A percentile compares a stretch with the other conserved stretches of the same genome.
Evolutionary conservation across 768 basidiomycete species (phyloP).

Genomic region (Tulasnella sp.): DNA sequence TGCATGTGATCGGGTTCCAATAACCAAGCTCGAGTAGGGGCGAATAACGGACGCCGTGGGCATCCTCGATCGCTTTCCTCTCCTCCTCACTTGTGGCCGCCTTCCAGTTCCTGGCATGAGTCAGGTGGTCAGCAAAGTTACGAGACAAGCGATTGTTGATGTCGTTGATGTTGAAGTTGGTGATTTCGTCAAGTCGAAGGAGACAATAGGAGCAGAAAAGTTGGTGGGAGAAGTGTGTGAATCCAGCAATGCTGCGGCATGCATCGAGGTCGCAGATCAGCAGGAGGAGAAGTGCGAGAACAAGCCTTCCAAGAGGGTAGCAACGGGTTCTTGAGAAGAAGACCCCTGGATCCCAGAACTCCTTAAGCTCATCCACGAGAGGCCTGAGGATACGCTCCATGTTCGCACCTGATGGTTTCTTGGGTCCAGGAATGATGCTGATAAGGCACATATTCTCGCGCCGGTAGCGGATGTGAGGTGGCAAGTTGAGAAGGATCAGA

Average conservation of each 20-base stretch:
- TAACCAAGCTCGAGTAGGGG: background rate
- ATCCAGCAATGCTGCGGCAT: no score
- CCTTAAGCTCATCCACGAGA: background rate
- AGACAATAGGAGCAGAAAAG: no score
- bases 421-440: constrained; percentile 4
- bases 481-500: constrained; percentile 5
- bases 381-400: background rate
- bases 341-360: background rate
- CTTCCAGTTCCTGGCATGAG: no score
- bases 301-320: constrained; percentile 16
- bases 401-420: background rate
- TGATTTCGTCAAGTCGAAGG: no score
- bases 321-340: background rate
- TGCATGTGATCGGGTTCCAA: no score
- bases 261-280: no score
- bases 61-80: no score
- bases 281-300: constrained; percentile 24
- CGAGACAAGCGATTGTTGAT: background rate
- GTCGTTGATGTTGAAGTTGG: no score
- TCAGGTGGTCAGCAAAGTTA: no score
- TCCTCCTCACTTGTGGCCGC: no score
- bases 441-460: constrained; percentile 8
- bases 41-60: no score
- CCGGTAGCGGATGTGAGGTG: background rate
- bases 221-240: no score